Base-by-base conservation (phyloP, 441 rosid species). In the Croton laevigatus region DNA sequence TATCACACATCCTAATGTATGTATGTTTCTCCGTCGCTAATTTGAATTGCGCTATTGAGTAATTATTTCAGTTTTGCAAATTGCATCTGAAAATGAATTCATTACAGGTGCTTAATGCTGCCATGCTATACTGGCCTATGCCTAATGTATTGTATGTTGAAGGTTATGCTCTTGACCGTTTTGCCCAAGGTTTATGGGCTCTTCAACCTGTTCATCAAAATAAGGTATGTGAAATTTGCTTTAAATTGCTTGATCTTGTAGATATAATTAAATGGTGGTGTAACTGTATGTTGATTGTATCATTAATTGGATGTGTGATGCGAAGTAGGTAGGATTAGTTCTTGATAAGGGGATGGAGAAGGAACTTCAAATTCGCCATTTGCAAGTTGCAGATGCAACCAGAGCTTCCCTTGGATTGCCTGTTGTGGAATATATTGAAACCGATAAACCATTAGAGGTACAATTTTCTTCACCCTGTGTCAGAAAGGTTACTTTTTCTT, bases 351-450 rank as follows among this genome's bases (percentile, higher is more conserved):
- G 86, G 49, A 82, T 88, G 23, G 92, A 86, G 73, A 84, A 84
- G 73, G 82, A 81, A 70, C 87, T 86, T 54, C 83, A 70, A 46
- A 72, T 83, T 40, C 84, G 83, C 16, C 87, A 86, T 70, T 84
- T 88, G 76, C 92, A 88, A 76, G 89, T 80, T 32, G 87, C 85
- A 77, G 92, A 88, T 84, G 89, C 88, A 13, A 62, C 89, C 10
- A 76, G 89, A 73, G 92, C 92, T 79, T 88, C 92, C 13, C 89
- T 88, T 70, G 92, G 89, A 36, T 80, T 86, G 79, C 87, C 88
- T 27, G 80, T 86, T 77, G 66, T 82, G 74, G 90, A 86, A 60
- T 88, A 78, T 65, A 72, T 75, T 71, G 80, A 82, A 23, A 86
- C 92, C 14, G 88, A 88, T 64, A 80, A 75, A 4, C 79, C 88